Evolutionary conservation across 2,329 filamentous ascomycete species (phyloP).

Genomic region (Fusarium veterinarium): DNA sequence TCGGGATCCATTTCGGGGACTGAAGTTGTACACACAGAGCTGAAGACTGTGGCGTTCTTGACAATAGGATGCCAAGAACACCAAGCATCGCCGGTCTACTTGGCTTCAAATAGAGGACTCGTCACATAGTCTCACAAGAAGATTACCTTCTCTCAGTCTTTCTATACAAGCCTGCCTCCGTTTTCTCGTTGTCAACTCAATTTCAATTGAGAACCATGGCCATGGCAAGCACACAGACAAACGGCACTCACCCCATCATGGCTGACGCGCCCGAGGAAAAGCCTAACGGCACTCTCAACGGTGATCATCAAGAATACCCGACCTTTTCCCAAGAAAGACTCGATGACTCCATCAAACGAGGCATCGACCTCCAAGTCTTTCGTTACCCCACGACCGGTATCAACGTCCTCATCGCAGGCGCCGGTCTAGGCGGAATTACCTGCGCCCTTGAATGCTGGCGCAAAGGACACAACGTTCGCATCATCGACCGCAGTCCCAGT

Average conservation of each 20-base stretch:
- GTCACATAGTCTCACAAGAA: not conserved
- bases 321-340: not conserved
- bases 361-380: slow-evolving; percentile 21
- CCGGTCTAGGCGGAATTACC: slow-evolving; percentile 10
- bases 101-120: slow-evolving; percentile 11
- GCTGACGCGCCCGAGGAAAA: not conserved
- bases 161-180: fast-evolving
- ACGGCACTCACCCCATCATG: not conserved
- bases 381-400: slow-evolving; percentile 29
- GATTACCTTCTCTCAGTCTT: fast-evolving
- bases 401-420: slow-evolving; percentile 23
- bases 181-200: fast-evolving
- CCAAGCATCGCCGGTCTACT: not conserved
- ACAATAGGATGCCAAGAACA: not conserved
- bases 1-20: slow-evolving; percentile 25
- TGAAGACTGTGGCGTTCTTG: not conserved
- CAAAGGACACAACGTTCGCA: slow-evolving; percentile 29
- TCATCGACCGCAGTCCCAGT: slow-evolving; percentile 18
- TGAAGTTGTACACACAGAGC: not conserved
- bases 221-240: not conserved
- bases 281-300: not conserved
- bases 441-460: slow-evolving; percentile 34
- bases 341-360: slow-evolving; percentile 1
- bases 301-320: not conserved
- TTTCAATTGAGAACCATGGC: not conserved